Percentiles rank a stretch among this genome's conserved stretches.
phyloP scores from a whole-genome alignment of 129 eudicot genomes.

The Centrapalus pauciflorus region DNA sequence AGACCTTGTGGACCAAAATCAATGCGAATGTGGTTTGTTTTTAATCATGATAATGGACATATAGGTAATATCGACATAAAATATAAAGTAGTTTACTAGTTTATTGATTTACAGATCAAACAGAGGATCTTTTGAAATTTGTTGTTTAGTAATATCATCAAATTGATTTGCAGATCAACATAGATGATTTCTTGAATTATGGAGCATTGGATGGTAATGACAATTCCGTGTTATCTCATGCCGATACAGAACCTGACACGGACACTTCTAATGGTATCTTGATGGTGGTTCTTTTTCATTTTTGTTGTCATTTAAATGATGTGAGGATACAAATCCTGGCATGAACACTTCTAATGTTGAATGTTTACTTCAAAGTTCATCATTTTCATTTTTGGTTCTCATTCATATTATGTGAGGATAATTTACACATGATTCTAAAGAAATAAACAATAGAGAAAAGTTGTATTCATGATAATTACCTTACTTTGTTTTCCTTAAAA shows the following conservation, averaged over 20 bases:
- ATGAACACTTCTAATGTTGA: too few relatives aligned
- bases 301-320: background rate
- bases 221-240: conserved; percentile 24
- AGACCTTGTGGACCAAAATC: background rate
- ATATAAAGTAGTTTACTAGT: too few relatives aligned
- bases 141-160: background rate
- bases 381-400: background rate
- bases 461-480: too few relatives aligned
- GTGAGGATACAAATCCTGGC: too few relatives aligned
- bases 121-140: background rate
- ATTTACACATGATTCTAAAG: background rate
- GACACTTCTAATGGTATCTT: conserved; percentile 37
- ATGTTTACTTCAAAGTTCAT: too few relatives aligned
- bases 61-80: background rate
- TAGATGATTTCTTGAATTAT: conserved; percentile 39
- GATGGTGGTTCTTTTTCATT: background rate
- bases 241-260: conserved; percentile 25
- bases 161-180: conserved; percentile 45
- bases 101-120: too few relatives aligned
- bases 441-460: background rate
- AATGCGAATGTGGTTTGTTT: background rate
- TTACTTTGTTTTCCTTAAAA: background rate
- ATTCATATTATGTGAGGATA: background rate
- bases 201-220: conserved; percentile 50
- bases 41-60: background rate